These are phyloP conservation scores for Vitrella brassicaformis DNA, from an alignment of 73 alveolate species.

Conservation along the genomic window DNA sequence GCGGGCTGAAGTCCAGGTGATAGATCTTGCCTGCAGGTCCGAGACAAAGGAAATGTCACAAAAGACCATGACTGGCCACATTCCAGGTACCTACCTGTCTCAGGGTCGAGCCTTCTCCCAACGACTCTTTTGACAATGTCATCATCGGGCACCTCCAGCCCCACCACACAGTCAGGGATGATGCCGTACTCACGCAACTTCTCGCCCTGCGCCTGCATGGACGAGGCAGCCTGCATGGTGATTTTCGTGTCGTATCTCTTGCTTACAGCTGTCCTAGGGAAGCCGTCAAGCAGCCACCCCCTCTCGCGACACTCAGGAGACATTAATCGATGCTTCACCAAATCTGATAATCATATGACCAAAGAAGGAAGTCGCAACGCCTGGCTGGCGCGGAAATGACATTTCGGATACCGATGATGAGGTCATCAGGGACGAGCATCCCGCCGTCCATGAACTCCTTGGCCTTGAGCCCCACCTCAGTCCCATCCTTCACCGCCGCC, in stretches of 20 bases:
- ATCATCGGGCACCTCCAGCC: slow-evolving; percentile 41
- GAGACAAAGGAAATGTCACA: too few species aligned
- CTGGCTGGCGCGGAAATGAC: too few species aligned
- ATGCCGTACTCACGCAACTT: too few species aligned
- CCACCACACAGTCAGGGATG: slow-evolving; percentile 30
- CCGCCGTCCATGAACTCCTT: slow-evolving; percentile 50
- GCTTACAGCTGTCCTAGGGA: slow-evolving; percentile 50
- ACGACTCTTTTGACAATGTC: slow-evolving; percentile 42
- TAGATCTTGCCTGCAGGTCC: too few species aligned
- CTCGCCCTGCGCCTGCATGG: not conserved
- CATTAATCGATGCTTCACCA: slow-evolving; percentile 33
- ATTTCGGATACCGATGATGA: too few species aligned
- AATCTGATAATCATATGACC: too few species aligned
- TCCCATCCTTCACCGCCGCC: slow-evolving; percentile 45
- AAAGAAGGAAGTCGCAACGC: too few species aligned
- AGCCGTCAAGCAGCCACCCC: slow-evolving; percentile 52
- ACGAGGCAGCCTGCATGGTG: too few species aligned
- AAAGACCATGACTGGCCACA: too few species aligned
- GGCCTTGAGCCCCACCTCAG: slow-evolving; percentile 50
- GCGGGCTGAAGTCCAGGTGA: slow-evolving; percentile 46
- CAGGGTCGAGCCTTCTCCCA: slow-evolving; percentile 45
- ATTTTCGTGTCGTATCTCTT: too few species aligned
- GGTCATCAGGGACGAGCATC: slow-evolving; percentile 48
- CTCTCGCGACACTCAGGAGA: slow-evolving; percentile 47
- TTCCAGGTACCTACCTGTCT: too few species aligned